phyloP scores from a whole-genome alignment of 2,329 filamentous ascomycete genomes.

The Alternaria atra region DNA sequence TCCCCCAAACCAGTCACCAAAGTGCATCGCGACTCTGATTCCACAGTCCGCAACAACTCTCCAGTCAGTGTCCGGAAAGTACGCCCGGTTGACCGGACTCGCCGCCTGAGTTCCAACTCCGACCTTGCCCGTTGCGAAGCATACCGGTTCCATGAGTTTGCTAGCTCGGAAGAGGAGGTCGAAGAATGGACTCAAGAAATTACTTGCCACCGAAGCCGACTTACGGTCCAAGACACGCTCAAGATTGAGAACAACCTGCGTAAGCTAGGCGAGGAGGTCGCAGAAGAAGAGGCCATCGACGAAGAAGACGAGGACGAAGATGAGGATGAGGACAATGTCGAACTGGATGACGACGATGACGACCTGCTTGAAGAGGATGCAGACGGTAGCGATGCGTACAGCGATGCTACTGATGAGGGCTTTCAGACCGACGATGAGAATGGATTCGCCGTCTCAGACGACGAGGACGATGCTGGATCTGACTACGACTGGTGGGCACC shows the following conservation, averaged over 20 bases:
- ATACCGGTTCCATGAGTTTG: slow-evolving; percentile 87
- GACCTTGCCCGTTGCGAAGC: slow-evolving; percentile 63
- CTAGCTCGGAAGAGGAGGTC: slow-evolving; percentile 81
- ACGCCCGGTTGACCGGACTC: slow-evolving; percentile 41
- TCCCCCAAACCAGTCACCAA: slow-evolving; percentile 44
- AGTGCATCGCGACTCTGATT: slow-evolving; percentile 59
- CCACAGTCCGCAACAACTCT: slow-evolving; percentile 60
- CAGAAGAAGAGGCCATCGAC: slow-evolving; percentile 81
- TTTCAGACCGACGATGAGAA: slow-evolving; percentile 84
- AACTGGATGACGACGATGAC: slow-evolving; percentile 48
- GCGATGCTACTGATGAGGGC: slow-evolving; percentile 65
- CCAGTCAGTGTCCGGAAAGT: slow-evolving; percentile 55
- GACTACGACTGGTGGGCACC: slow-evolving; percentile 73
- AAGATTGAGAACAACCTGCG: slow-evolving; percentile 90
- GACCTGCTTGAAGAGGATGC: slow-evolving; percentile 61
- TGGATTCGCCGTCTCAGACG: slow-evolving; percentile 75
- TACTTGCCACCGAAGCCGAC: slow-evolving; percentile 69
- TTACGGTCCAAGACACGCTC: slow-evolving; percentile 90
- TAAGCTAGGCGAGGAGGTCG: slow-evolving; percentile 81
- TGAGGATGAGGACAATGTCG: slow-evolving; percentile 55
- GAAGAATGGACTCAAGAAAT: slow-evolving; percentile 90
- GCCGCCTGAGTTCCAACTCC: slow-evolving; percentile 49
- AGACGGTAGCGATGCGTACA: slow-evolving; percentile 50
- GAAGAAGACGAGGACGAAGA: slow-evolving; percentile 60
- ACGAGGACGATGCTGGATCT: slow-evolving; percentile 70